Conservation (phyloP, 495 filamentous ascomycete species). For the Penicillium macrosclerotiorum region DNA sequence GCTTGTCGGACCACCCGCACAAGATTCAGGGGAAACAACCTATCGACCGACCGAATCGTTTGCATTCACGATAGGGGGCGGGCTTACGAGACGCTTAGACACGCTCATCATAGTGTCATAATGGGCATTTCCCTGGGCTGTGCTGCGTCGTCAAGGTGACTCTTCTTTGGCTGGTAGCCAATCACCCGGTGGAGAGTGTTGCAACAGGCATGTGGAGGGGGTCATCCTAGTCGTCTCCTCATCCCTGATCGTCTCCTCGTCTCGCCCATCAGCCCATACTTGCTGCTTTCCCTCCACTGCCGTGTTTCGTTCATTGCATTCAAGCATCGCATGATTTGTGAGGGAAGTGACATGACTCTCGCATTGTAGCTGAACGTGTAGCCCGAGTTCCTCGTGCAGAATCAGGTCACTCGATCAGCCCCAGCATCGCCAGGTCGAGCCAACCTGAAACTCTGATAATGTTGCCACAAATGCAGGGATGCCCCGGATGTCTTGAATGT, state of each 20-base stretch:
- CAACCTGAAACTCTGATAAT: constrained; percentile 12
- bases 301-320: neutral
- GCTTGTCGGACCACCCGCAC: too few relatives aligned
- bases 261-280: constrained; percentile 8
- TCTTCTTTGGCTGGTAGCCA: constrained; percentile 1
- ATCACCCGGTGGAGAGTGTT: neutral
- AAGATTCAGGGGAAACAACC: constrained; percentile 9
- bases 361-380: too few relatives aligned
- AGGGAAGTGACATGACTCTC: neutral
- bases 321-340: neutral
- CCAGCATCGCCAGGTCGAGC: neutral
- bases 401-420: neutral
- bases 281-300: neutral
- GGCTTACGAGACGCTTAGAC: too few relatives aligned
- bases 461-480: constrained; percentile 15
- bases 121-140: neutral
- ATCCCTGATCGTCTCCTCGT: constrained; percentile 5
- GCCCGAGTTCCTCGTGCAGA: too few relatives aligned
- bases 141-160: neutral
- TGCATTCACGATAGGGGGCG: too few relatives aligned
- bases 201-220: constrained; percentile 6
- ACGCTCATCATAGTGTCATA: constrained; percentile 4
- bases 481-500: constrained; percentile 21
- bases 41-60: too few relatives aligned
- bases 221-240: constrained; percentile 8